Conservation (phyloP, 2,329 filamentous ascomycete genomes). For the Colletotrichum truncatum region DNA sequence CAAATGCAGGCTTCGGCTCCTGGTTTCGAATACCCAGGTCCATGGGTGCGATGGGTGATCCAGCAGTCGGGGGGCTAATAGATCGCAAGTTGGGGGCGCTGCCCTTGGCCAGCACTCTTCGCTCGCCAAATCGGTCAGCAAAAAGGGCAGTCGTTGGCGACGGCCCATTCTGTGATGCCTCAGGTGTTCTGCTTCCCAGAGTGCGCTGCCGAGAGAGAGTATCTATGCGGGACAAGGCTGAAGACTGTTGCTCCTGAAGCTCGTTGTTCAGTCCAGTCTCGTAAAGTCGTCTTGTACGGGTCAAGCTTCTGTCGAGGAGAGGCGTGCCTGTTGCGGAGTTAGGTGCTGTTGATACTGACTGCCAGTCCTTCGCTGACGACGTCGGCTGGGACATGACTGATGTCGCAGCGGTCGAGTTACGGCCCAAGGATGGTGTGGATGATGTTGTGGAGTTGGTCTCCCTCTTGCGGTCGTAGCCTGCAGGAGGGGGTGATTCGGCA, state of each 20-base stretch:
- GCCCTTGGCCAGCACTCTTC: constrained; percentile 59
- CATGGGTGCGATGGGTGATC: constrained; percentile 46
- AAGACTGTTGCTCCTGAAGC: constrained; percentile 81
- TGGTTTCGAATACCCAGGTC: constrained; percentile 31
- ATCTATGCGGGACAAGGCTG: constrained; percentile 81
- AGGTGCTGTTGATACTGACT: constrained; percentile 48
- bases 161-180: constrained; percentile 54
- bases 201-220: constrained; percentile 74
- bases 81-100: constrained; percentile 77
- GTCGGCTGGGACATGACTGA: constrained; percentile 81
- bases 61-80: constrained; percentile 56
- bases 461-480: constrained; percentile 77
- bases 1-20: constrained; percentile 42
- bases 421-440: constrained; percentile 70
- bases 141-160: constrained; percentile 56
- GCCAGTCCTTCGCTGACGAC: constrained; percentile 60
- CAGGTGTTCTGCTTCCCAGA: constrained; percentile 58
- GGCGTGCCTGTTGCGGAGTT: constrained; percentile 47
- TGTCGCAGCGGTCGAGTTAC: constrained; percentile 87
- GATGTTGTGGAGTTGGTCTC: constrained; percentile 90
- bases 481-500: constrained; percentile 65
- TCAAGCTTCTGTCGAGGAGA: constrained; percentile 70
- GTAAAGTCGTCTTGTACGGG: constrained; percentile 80
- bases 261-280: constrained; percentile 85
- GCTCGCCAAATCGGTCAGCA: constrained; percentile 56